phyloP scores from a whole-genome alignment of 1,284 basidiomycete species.

The Mycena citricolor region DNA sequence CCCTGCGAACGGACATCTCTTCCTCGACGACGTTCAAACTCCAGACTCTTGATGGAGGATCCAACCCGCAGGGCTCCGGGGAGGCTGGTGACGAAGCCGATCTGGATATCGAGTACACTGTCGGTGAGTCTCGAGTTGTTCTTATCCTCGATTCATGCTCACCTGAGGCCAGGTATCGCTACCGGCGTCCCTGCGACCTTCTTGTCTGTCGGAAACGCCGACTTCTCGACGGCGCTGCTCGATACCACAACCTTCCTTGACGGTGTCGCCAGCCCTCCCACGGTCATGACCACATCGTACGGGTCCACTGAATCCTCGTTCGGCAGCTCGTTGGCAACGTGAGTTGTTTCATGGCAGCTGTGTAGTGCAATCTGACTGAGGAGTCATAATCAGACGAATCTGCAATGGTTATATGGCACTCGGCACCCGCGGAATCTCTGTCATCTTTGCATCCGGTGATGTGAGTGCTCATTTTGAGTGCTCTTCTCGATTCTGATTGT shows the following conservation, averaged over 20 bases:
- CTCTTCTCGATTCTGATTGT: neutral
- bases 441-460: conserved; percentile 37
- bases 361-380: conserved; percentile 4
- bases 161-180: conserved; percentile 30
- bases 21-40: conserved; percentile 33
- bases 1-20: conserved; percentile 33
- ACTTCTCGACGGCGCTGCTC: conserved; percentile 25
- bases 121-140: conserved; percentile 15
- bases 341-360: conserved; percentile 1
- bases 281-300: conserved; percentile 24
- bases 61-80: conserved; percentile 29
- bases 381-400: conserved; percentile 30
- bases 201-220: conserved; percentile 26
- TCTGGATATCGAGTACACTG: conserved; percentile 30
- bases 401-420: conserved; percentile 36
- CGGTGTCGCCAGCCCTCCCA: conserved; percentile 23
- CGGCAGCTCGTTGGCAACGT: conserved; percentile 19
- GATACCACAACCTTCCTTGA: conserved; percentile 31
- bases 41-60: conserved; percentile 30
- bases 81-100: conserved; percentile 35
- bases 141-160: neutral
- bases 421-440: conserved; percentile 36
- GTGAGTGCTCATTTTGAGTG: conserved; percentile 19
- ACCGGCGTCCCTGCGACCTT: conserved; percentile 30
- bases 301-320: conserved; percentile 7